phyloP scores from a whole-genome alignment of 495 filamentous ascomycete genomes.

The Barbatosphaeria neglecta region DNA sequence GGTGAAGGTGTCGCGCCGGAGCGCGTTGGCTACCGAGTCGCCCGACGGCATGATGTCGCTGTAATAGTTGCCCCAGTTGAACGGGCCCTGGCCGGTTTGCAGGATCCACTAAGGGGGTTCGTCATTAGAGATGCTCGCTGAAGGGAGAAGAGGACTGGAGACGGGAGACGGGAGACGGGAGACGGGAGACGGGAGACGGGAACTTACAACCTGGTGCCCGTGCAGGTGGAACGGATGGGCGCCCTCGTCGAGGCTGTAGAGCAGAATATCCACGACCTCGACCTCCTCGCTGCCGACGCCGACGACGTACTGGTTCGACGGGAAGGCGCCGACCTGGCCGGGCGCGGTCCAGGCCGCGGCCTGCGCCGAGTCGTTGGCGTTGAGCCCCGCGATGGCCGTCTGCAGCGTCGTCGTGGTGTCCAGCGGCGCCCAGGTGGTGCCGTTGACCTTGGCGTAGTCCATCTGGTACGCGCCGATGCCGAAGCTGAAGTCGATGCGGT shows the following conservation, averaged over 20 bases:
- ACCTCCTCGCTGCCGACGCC: not conserved
- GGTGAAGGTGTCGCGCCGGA: conserved; percentile 26
- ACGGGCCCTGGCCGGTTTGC: not conserved
- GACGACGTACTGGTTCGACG: not conserved
- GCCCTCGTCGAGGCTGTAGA: conserved; percentile 1
- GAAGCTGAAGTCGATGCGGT: conserved; percentile 3
- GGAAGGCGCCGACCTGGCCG: not conserved
- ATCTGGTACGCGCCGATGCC: conserved; percentile 4
- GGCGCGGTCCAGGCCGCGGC: not conserved
- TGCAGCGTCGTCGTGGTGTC: not conserved
- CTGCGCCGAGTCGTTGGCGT: not conserved
- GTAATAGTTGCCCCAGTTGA: conserved; percentile 3
- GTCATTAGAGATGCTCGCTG: not conserved
- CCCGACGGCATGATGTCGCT: not conserved
- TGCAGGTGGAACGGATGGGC: not conserved
- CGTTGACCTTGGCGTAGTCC: not conserved
- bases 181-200: not conserved
- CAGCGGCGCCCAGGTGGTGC: not conserved
- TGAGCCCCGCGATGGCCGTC: not conserved
- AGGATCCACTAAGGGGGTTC: not conserved
- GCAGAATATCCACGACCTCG: conserved; percentile 2
- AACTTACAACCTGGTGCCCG: not conserved
- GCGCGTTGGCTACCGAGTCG: conserved; percentile 9
- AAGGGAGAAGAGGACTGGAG: not conserved
- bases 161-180: not conserved